These are phyloP conservation scores for Colletotrichum salicis DNA, from an alignment of 2,329 filamentous ascomycete species.

Conservation along the genomic window DNA sequence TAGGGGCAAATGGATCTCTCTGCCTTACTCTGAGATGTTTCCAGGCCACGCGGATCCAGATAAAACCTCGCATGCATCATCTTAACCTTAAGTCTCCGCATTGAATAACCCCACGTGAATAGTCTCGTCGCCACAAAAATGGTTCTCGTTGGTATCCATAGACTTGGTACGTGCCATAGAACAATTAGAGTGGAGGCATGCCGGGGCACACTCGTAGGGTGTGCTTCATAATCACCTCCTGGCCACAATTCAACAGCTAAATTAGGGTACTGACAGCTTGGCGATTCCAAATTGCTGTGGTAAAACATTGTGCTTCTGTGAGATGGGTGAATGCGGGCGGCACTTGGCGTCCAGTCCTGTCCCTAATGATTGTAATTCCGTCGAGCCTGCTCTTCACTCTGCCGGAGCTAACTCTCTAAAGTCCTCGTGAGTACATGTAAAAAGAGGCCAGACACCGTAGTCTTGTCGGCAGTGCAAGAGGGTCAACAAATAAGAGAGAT, in stretches of 20 bases:
- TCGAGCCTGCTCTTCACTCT: background rate
- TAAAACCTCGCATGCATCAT: background rate
- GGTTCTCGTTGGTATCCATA: background rate
- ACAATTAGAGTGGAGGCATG: background rate
- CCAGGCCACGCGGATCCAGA: background rate
- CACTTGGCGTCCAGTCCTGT: background rate
- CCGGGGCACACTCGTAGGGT: background rate
- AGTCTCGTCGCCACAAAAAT: background rate
- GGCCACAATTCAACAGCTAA: background rate
- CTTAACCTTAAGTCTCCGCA: background rate
- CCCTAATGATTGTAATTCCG: conserved; percentile 15
- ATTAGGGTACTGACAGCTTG: background rate
- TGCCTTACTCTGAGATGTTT: background rate
- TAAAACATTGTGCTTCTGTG: background rate
- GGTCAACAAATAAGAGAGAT: background rate
- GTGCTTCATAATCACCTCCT: background rate
- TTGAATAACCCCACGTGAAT: background rate
- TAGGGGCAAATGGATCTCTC: background rate
- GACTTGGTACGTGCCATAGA: background rate
- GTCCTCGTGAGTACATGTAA: background rate
- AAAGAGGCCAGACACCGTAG: background rate
- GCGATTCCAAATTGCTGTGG: background rate
- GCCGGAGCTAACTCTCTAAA: background rate
- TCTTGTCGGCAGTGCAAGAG: background rate
- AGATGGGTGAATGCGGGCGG: background rate